Evolutionary conservation across 2,329 filamentous ascomycete species (phyloP), one percentile per base, ranked within the genome.

Genomic region (Exophiala spinifera): DNA sequence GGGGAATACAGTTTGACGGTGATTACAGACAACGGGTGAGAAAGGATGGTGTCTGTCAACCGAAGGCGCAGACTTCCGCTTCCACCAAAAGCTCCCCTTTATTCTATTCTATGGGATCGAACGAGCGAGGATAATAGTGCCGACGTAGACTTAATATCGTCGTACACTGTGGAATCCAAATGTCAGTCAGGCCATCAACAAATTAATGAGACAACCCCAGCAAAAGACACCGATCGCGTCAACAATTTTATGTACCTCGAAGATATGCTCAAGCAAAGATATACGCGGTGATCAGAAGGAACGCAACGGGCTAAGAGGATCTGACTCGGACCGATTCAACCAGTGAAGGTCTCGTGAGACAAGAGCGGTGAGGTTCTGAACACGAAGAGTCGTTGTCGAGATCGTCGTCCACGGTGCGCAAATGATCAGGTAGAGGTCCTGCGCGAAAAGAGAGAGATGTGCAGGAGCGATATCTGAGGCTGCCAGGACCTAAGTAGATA

Each of bases 1-100:
- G 83, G 83, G 63, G 84, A 88, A 84, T 87, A 84, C 84, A 84
- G 78, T 69, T 84, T 86, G 80, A 69, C 82, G 81, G 73, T 72
- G 63, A 61, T 63, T 23, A 40, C 25, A 36, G 17, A 33, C 34
- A 55, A 51, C 55, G 46, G 49, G 40, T 15, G 23, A 15, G 55
- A 49, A 50, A 43, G 44, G 25, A 37, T 51, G 47, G 19, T 47
- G 49, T 56, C 46, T 25, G 43, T 46, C 49, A 59, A 46, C 39
- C 46, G 23, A 34, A 43, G 40, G 39, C 17, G 17, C 5, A 10
- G 5, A 19, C 11, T 42, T 8, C 39, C 20, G 15, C 39, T 21
- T 31, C 6, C 28, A 31, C 28, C 28, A 31, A 11, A 10, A 2
- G 6, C 6, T 3, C 28, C 28, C 39, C 15, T 42, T 42, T 20